These are phyloP conservation scores for Irpex sp. DNA, from an alignment of 1,284 basidiomycete species.

Conservation along the genomic window DNA sequence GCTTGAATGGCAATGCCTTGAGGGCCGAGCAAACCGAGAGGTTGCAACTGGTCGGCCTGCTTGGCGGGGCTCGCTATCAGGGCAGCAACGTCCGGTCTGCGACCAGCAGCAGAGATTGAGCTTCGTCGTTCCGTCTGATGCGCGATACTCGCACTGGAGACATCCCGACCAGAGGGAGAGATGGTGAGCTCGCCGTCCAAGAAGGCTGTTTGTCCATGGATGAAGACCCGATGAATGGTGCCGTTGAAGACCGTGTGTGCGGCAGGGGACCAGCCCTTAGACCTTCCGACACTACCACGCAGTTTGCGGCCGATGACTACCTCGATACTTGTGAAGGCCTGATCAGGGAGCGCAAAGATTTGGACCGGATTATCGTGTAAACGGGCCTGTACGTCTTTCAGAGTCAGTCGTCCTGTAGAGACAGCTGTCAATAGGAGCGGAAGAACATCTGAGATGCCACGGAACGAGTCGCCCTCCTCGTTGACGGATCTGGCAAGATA, in stretches of 20 bases:
- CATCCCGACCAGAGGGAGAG: slow-evolving; percentile 70
- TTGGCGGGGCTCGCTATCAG: slow-evolving; percentile 13
- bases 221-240: slow-evolving; percentile 85
- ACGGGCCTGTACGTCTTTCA: slow-evolving; percentile 80
- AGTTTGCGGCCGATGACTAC: slow-evolving; percentile 84
- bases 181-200: slow-evolving; percentile 83
- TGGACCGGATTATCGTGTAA: slow-evolving; percentile 90
- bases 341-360: slow-evolving; percentile 91
- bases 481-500: slow-evolving; percentile 70
- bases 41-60: slow-evolving; percentile 7
- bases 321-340: slow-evolving; percentile 87
- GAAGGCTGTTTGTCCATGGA: slow-evolving; percentile 90
- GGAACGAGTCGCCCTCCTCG: slow-evolving; percentile 63
- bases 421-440: slow-evolving; percentile 90
- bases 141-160: slow-evolving; percentile 67
- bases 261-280: slow-evolving; percentile 81
- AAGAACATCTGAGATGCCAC: slow-evolving; percentile 87
- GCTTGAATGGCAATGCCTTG: slow-evolving; percentile 22
- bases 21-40: slow-evolving; percentile 7
- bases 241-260: slow-evolving; percentile 67
- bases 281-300: slow-evolving; percentile 31
- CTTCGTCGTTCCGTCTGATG: slow-evolving; percentile 37
- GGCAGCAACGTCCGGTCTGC: slow-evolving; percentile 14
- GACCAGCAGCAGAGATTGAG: slow-evolving; percentile 23
- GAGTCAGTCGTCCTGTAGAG: slow-evolving; percentile 72